Percentiles rank a stretch among this genome's conserved stretches.
Evolutionary conservation across 257 asterid genomes (phyloP).

Genomic region (Ballota nigra): DNA sequence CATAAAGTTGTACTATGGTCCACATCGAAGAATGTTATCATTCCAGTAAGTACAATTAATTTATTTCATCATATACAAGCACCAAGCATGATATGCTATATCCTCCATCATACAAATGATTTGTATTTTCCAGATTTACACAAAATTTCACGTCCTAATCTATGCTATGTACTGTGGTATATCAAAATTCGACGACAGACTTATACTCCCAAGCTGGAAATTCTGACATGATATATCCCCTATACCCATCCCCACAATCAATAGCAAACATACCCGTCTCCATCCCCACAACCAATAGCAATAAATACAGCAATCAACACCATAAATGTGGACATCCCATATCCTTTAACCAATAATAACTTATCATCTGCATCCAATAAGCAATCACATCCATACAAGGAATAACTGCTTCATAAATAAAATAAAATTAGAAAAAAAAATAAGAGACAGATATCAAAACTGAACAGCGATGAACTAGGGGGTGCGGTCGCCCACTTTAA

Average conservation of each 20-base stretch:
- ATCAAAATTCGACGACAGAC: too few relatives aligned
- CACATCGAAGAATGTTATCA: too few relatives aligned
- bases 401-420: slow-evolving; percentile 18
- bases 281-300: background rate
- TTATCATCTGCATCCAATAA: background rate
- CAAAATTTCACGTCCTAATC: background rate
- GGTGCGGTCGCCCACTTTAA: too few relatives aligned
- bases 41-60: too few relatives aligned
- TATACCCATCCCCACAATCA: background rate
- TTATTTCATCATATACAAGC: background rate
- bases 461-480: background rate
- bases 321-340: slow-evolving; percentile 6
- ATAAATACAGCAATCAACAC: slow-evolving; percentile 5
- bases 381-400: slow-evolving; percentile 1
- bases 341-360: background rate
- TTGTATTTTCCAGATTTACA: background rate
- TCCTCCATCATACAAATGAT: background rate
- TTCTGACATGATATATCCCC: background rate
- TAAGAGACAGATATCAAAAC: background rate
- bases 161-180: background rate
- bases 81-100: background rate
- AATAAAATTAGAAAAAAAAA: background rate
- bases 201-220: background rate
- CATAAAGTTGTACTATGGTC: background rate
- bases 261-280: background rate